Conservation (phyloP, 805 yeast species). For the Cyberlindnera xylosilytica region DNA sequence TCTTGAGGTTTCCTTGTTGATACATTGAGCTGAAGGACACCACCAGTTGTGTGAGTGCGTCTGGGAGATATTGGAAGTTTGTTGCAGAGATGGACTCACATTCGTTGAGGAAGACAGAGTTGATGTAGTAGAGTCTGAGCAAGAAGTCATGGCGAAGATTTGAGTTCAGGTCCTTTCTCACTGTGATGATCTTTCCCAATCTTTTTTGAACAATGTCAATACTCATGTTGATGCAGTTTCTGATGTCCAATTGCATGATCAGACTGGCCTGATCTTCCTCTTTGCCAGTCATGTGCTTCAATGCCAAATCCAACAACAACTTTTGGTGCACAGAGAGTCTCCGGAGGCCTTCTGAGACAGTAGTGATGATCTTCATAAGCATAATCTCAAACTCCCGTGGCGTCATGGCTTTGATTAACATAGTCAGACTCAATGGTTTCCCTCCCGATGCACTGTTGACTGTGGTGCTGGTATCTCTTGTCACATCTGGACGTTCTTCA, state of each 20-base stretch:
- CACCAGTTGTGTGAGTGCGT: conserved; percentile 63
- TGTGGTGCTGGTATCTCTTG: conserved; percentile 3
- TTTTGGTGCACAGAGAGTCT: conserved; percentile 79
- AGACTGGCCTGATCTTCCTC: conserved; percentile 29
- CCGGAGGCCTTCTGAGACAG: conserved; percentile 68
- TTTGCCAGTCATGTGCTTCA: conserved; percentile 37
- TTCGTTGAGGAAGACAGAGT: conserved; percentile 69
- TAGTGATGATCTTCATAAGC: conserved; percentile 57
- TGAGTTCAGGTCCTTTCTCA: conserved; percentile 69
- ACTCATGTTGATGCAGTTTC: conserved; percentile 60
- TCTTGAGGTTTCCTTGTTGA: conserved; percentile 49
- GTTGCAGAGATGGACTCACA: conserved; percentile 80
- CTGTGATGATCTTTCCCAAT: conserved; percentile 72
- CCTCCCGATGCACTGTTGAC: conserved; percentile 7
- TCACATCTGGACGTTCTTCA: conserved; percentile 27
- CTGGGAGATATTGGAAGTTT: conserved; percentile 55
- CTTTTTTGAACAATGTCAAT: conserved; percentile 73
- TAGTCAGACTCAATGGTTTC: conserved; percentile 29
- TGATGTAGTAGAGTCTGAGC: conserved; percentile 60
- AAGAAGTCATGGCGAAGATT: conserved; percentile 58
- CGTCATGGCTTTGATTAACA: conserved; percentile 58
- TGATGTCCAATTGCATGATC: conserved; percentile 62
- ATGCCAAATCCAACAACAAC: conserved; percentile 65
- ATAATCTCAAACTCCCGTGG: conserved; percentile 74
- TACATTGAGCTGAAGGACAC: conserved; percentile 53